Conservation (phyloP, 2,329 filamentous ascomycete species). For the Exophiala sp. region DNA sequence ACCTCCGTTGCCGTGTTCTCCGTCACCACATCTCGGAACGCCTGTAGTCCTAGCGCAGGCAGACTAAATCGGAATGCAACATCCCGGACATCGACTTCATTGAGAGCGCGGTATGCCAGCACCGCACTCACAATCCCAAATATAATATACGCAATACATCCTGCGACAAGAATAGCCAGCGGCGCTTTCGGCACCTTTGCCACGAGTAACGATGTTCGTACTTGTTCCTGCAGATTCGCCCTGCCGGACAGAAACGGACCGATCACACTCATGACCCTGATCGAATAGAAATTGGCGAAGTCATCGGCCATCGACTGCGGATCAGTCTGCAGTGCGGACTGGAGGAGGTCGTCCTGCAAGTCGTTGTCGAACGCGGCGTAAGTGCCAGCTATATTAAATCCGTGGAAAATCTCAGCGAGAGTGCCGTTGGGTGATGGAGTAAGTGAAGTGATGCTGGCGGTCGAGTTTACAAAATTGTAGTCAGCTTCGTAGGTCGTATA, state of each 20-base stretch:
- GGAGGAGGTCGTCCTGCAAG: constrained; percentile 19
- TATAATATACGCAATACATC: constrained; percentile 21
- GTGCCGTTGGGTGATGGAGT: constrained; percentile 23
- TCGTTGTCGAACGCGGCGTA: constrained; percentile 20
- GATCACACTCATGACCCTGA: constrained; percentile 23
- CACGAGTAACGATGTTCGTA: constrained; percentile 20
- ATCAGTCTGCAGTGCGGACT: constrained; percentile 16
- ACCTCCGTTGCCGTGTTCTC: constrained; percentile 10
- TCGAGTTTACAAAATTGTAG: constrained; percentile 26
- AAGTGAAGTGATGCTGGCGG: constrained; percentile 12
- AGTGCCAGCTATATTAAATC: constrained; percentile 16
- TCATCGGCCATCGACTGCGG: constrained; percentile 12
- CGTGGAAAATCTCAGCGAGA: constrained; percentile 26
- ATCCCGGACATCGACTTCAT: constrained; percentile 17
- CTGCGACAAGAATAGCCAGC: constrained; percentile 21
- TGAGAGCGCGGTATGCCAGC: constrained; percentile 12
- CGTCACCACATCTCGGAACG: constrained; percentile 15
- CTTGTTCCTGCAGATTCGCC: constrained; percentile 20
- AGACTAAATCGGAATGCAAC: constrained; percentile 19
- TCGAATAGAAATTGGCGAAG: constrained; percentile 21
- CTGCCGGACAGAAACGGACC: constrained; percentile 22
- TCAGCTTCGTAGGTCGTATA: constrained; percentile 23
- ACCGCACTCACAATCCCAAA: constrained; percentile 16
- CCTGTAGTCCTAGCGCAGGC: constrained; percentile 16
- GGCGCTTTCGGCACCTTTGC: constrained; percentile 25